Base-by-base conservation (phyloP, 768 basidiomycete genomes). In the Pluteus cervinus region DNA sequence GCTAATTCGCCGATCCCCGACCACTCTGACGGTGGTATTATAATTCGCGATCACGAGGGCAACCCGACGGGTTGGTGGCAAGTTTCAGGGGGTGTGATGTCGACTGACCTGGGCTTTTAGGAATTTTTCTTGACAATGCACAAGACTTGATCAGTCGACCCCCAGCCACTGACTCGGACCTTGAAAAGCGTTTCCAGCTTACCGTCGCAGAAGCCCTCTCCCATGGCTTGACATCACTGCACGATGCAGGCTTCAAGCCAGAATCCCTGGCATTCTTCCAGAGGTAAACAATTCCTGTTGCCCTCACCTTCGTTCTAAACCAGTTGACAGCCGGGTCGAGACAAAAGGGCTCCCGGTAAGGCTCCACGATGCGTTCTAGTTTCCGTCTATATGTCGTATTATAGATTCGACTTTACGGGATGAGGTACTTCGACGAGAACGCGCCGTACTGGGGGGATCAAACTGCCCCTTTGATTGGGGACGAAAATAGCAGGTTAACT, bases 61-160 rank as follows among this genome's bases (percentile, higher is more conserved):
- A 53, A 61, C 12, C 76, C 83, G 1, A 84, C 71, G 23, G 84
- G 83, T 65, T 42, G 49, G 45, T 56, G n/a, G 18, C 29, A 11
- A 33, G 9, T 12, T 17, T 18, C 22, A n/a, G 11, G 44, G 32
- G n/a, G n/a, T n/a, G n/a, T n/a, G n/a, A 14, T 15, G 18, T n/a
- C 33, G 14, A 29, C 35, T 30, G 36, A 15, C 34, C 35, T 39
- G 37, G 36, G 16, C 1, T 25, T 14, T 9, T 22, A 71, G 80
- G 80, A 14, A 62, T 80, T 34, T 63, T 83, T 38, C 56, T 84
- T 30, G 85, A 87, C 55, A 85, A 83, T 38, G 85, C 85, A 1
- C 81, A 83, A 47, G 64, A 70, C 16, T 54, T 82, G 25, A 63
- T 82, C 33, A 57, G 54, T 36, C 66, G 63, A 33, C 79, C 79